phyloP scores from a whole-genome alignment of 495 filamentous ascomycete genomes.

The Aspergillus saccharolyticus region DNA sequence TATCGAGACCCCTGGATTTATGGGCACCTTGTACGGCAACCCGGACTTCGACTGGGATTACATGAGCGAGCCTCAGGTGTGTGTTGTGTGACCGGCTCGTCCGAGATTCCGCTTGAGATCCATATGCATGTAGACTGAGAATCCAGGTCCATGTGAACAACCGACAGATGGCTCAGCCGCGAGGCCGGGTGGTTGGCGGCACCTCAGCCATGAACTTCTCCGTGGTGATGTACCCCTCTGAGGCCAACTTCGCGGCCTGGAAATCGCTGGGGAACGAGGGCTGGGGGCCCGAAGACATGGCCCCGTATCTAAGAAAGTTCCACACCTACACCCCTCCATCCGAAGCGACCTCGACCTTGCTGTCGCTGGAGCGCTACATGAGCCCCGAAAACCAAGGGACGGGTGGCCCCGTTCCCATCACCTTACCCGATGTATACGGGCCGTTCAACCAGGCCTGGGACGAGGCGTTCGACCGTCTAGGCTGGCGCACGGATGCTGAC shows the following conservation, averaged over 20 bases:
- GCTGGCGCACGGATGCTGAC: constrained; percentile 21
- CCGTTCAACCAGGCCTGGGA: constrained; percentile 25
- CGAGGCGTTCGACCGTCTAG: constrained; percentile 21
- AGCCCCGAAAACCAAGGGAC: constrained; percentile 11
- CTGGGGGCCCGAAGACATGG: constrained; percentile 43
- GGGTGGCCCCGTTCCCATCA: constrained; percentile 24
- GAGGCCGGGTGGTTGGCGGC: constrained; percentile 46
- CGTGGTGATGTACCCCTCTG: constrained; percentile 24
- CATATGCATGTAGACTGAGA: not conserved
- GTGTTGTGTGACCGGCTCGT: too few species aligned
- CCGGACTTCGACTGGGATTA: constrained; percentile 53
- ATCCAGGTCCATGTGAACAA: constrained; percentile 16
- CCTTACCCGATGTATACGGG: constrained; percentile 20
- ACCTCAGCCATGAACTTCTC: constrained; percentile 42
- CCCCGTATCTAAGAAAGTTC: constrained; percentile 38
- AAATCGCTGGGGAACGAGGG: constrained; percentile 47
- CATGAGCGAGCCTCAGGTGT: constrained; percentile 45
- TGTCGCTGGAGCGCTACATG: constrained; percentile 17
- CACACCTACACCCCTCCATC: constrained; percentile 18
- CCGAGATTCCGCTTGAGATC: too few species aligned
- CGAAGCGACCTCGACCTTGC: constrained; percentile 7
- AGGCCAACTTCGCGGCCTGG: constrained; percentile 47
- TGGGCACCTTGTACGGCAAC: constrained; percentile 37
- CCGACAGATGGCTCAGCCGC: constrained; percentile 23
- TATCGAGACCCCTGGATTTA: constrained; percentile 38